These are phyloP conservation scores for Auriculariales sp. DNA, from an alignment of 768 basidiomycete species.

Conservation along the genomic window DNA sequence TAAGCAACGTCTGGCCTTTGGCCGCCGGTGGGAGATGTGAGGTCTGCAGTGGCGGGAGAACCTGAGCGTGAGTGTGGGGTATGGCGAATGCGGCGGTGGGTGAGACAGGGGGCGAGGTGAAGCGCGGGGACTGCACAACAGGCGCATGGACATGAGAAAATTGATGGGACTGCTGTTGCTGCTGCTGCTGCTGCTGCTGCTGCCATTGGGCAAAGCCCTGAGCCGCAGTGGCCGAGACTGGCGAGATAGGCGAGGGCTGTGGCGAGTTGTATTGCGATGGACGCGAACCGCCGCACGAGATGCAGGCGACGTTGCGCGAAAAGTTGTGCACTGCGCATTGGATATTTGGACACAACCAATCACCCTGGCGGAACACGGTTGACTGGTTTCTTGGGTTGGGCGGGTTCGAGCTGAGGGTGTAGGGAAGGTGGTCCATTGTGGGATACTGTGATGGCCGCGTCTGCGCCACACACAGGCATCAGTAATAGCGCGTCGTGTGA, in stretches of 20 bases:
- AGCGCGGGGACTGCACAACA: no score
- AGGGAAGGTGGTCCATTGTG: conserved; percentile 2
- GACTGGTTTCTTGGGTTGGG: conserved; percentile 37
- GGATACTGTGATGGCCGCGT: neutral
- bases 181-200: no score
- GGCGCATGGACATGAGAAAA: no score
- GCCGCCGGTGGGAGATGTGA: conserved; percentile 13
- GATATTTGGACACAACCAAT: conserved; percentile 62
- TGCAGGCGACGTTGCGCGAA: conserved; percentile 65
- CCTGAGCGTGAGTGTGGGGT: neutral
- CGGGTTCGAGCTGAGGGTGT: conserved; percentile 46
- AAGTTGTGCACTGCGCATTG: conserved; percentile 76
- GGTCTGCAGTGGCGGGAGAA: conserved; percentile 22
- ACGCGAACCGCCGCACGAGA: conserved; percentile 53
- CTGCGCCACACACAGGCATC: neutral
- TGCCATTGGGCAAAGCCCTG: no score
- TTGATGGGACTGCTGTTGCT: no score
- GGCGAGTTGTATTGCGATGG: no score
- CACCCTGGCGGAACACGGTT: conserved; percentile 50
- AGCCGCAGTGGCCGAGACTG: no score
- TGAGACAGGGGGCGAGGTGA: neutral
- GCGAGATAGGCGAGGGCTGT: no score
- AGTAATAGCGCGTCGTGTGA: neutral
- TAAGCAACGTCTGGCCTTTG: conserved; percentile 31
- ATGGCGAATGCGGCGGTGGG: neutral